Conservation (phyloP, 2,329 filamentous ascomycete species). For the Alternaria brassicae region DNA sequence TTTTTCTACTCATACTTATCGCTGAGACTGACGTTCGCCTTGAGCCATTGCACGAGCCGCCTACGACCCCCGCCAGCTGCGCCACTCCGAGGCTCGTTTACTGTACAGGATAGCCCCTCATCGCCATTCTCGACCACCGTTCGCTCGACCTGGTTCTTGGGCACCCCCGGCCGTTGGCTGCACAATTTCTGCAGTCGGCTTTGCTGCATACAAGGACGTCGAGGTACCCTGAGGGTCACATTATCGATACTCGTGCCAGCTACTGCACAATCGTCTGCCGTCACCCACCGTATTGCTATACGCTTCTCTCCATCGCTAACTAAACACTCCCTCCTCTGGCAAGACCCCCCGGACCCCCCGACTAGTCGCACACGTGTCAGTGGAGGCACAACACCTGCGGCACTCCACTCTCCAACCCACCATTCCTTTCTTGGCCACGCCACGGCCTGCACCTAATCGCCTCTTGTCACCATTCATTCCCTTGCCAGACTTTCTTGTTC, state of each 20-base stretch:
- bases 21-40: not conserved
- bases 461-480: constrained; percentile 33
- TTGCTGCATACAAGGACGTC: not conserved
- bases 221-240: not conserved
- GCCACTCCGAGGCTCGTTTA: constrained; percentile 18
- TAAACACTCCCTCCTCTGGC: not conserved
- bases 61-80: constrained; percentile 18
- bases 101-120: constrained; percentile 25
- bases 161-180: not conserved
- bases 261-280: not conserved
- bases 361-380: constrained; percentile 19
- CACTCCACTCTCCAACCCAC: constrained; percentile 6
- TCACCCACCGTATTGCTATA: not conserved
- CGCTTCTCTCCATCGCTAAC: constrained; percentile 9
- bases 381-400: constrained; percentile 7
- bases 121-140: constrained; percentile 2
- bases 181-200: not conserved
- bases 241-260: not conserved
- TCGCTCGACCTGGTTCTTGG: constrained; percentile 24
- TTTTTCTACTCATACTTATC: not conserved
- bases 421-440: constrained; percentile 17
- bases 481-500: constrained; percentile 27
- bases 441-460: constrained; percentile 16
- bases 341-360: constrained; percentile 9
- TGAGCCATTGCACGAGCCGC: constrained; percentile 8